Conservation (phyloP, 371 early-diverging fungal genomes). For the Apophysomyces elegans region DNA sequence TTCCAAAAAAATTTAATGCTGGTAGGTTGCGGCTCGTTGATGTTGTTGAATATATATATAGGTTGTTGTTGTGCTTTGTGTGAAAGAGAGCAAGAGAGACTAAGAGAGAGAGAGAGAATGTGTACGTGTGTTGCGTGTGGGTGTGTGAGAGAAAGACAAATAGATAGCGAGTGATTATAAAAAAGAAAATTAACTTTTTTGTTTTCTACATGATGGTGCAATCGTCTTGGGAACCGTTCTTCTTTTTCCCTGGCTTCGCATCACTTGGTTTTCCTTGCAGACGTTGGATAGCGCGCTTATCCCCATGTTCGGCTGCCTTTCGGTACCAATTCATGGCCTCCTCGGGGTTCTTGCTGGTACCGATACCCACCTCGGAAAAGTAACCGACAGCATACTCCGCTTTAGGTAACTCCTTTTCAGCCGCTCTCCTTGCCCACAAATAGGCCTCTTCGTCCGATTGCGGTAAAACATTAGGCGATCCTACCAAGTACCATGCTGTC, state of each 20-base stretch:
- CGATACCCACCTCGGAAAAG: slow-evolving; percentile 85
- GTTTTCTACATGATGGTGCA: slow-evolving; percentile 51
- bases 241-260: slow-evolving; percentile 39
- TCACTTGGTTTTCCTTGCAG: slow-evolving; percentile 51
- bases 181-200: neutral
- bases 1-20: no score
- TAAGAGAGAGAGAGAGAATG: no score
- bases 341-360: slow-evolving; percentile 65
- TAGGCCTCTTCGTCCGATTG: slow-evolving; percentile 91
- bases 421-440: slow-evolving; percentile 86
- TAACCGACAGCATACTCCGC: slow-evolving; percentile 91
- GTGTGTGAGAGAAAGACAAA: neutral
- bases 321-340: slow-evolving; percentile 84
- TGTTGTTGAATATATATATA: no score
- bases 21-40: no score
- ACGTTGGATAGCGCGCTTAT: slow-evolving; percentile 76
- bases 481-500: slow-evolving; percentile 91
- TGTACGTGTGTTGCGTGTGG: no score
- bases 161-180: neutral
- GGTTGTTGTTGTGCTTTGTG: no score
- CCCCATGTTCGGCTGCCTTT: slow-evolving; percentile 81
- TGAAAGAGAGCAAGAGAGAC: no score
- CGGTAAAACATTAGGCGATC: slow-evolving; percentile 74
- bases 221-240: slow-evolving; percentile 43
- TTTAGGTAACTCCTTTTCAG: slow-evolving; percentile 84